A percentile compares a stretch with the other conserved stretches of the same genome.
These are phyloP conservation scores for Apophysomyces sp. DNA, from an alignment of 371 early-diverging fungal genomes.

Conservation along the genomic window DNA sequence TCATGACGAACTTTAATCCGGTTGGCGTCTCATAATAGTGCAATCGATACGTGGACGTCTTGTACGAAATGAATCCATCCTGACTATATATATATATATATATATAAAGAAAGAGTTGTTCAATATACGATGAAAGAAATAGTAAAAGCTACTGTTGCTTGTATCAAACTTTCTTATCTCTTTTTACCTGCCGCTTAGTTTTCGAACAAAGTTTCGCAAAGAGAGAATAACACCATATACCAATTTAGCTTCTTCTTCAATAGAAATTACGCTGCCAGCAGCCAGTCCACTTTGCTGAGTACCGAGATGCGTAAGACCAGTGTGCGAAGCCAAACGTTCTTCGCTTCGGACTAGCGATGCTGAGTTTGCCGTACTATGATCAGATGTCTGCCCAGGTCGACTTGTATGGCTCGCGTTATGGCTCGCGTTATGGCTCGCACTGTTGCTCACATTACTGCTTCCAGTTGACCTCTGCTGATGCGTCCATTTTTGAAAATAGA, in stretches of 20 bases:
- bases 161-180: neutral
- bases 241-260: constrained; percentile 89
- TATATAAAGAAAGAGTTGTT: no score
- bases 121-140: no score
- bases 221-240: constrained; percentile 93
- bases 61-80: constrained; percentile 78
- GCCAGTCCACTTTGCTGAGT: constrained; percentile 44
- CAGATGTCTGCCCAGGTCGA: constrained; percentile 17
- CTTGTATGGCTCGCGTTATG: constrained; percentile 17
- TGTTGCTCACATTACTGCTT: constrained; percentile 26
- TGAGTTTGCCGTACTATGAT: constrained; percentile 22
- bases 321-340: constrained; percentile 19
- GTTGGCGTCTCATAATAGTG: constrained; percentile 90
- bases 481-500: constrained; percentile 80
- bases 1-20: constrained; percentile 85
- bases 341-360: constrained; percentile 26
- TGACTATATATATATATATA: constrained; percentile 33
- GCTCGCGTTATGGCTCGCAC: constrained; percentile 25
- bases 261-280: constrained; percentile 61
- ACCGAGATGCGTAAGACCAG: constrained; percentile 8
- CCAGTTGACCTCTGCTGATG: constrained; percentile 29
- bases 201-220: constrained; percentile 83
- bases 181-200: constrained; percentile 58
- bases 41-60: constrained; percentile 82
- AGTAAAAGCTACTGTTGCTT: neutral